phyloP scores from a whole-genome alignment of 2,329 filamentous ascomycete genomes.

The Didymella exigua region DNA sequence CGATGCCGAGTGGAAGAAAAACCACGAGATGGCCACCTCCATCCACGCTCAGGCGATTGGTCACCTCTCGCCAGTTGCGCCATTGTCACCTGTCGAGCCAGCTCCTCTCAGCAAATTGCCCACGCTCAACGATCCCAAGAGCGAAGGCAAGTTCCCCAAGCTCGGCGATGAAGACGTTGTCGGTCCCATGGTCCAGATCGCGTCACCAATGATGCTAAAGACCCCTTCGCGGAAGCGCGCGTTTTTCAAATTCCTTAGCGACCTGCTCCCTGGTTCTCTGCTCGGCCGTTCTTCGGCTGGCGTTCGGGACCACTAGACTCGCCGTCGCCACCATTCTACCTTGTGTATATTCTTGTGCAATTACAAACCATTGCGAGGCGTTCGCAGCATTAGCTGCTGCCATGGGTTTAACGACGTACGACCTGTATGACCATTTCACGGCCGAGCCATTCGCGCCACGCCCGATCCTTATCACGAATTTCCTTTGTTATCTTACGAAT shows the following conservation, averaged over 20 bases:
- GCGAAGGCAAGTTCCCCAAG: conserved; percentile 82
- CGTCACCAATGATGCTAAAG: conserved; percentile 45
- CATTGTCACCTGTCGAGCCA: conserved; percentile 53
- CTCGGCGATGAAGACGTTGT: conserved; percentile 92
- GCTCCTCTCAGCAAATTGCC: conserved; percentile 69
- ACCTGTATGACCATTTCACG: conserved; percentile 44
- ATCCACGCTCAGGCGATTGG: conserved; percentile 46
- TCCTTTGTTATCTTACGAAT: conserved; percentile 39
- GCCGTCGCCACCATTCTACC: conserved; percentile 15
- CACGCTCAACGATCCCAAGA: conserved; percentile 67
- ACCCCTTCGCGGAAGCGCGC: conserved; percentile 46
- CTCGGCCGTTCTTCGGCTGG: conserved; percentile 40
- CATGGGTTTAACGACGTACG: conserved; percentile 44
- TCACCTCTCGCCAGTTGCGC: conserved; percentile 33
- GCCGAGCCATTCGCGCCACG: conserved; percentile 40
- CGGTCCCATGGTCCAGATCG: conserved; percentile 76
- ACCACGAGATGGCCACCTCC: conserved; percentile 68
- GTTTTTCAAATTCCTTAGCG: conserved; percentile 48
- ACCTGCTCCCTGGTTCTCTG: conserved; percentile 45
- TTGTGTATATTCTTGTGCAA: conserved; percentile 42
- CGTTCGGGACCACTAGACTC: conserved; percentile 32
- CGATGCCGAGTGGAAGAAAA: conserved; percentile 73
- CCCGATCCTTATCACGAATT: conserved; percentile 46
- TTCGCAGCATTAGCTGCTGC: conserved; percentile 42
- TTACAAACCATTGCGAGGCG: conserved; percentile 30